Conservation (phyloP, 768 basidiomycete genomes). For the Cytidiella melzeri region DNA sequence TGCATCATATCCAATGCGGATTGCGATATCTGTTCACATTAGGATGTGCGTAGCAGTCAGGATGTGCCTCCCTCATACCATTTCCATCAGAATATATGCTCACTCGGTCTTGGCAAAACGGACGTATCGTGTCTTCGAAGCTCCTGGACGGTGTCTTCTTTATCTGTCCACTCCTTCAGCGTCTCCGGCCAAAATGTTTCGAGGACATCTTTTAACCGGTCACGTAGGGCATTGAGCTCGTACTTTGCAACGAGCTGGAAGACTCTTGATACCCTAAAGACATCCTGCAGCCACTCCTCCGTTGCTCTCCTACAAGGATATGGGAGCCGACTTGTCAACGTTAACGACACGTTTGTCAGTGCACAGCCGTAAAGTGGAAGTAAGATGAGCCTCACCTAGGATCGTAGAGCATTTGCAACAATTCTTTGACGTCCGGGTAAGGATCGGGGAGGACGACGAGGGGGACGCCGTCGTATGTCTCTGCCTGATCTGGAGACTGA, state of each 20-base stretch:
- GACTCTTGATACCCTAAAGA: not conserved
- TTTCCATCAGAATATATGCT: not conserved
- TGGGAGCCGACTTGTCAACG: not conserved
- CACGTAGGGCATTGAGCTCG: not conserved
- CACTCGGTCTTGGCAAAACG: not conserved
- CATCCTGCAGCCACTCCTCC: not conserved
- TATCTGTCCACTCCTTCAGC: not conserved
- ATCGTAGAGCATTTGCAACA: not conserved
- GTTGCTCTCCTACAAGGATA: not conserved
- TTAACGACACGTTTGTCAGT: not conserved
- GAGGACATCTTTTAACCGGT: not conserved
- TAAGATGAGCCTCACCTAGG: not conserved
- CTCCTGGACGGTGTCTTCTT: not conserved
- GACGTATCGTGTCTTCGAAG: not conserved
- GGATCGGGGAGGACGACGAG: not conserved
- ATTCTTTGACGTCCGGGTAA: not conserved
- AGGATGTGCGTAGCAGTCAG: not conserved
- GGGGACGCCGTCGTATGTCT: not conserved
- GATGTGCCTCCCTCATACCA: not conserved
- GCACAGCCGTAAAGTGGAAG: not conserved
- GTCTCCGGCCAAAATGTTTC: not conserved
- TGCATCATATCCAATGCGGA: not conserved
- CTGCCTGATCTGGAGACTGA: not conserved
- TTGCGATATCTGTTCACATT: not conserved
- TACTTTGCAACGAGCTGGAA: not conserved